These are phyloP conservation scores for Kodamaea nitidulidarum DNA, from an alignment of 805 yeast genomes.

Conservation along the genomic window DNA sequence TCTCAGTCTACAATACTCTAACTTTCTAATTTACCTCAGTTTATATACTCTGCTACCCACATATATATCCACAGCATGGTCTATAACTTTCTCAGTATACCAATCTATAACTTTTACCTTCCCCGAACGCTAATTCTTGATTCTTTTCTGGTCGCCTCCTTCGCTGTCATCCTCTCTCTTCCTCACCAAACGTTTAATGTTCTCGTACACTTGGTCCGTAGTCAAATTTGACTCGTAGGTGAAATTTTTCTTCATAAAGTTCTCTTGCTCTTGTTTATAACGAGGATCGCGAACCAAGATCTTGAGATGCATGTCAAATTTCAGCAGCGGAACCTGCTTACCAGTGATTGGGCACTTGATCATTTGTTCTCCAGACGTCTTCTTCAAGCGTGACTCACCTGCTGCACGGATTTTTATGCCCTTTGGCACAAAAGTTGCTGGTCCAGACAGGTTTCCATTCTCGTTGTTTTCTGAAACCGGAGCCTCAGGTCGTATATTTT, in stretches of 20 bases:
- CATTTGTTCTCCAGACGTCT: constrained; percentile 21
- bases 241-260: constrained; percentile 55
- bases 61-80: no score
- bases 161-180: constrained; percentile 11
- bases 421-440: constrained; percentile 21
- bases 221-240: constrained; percentile 44
- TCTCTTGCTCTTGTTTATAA: constrained; percentile 63
- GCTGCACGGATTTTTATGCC: constrained; percentile 68
- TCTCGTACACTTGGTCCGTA: constrained; percentile 57
- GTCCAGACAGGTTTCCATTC: constrained; percentile 12
- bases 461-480: no score
- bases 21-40: no score
- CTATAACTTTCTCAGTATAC: no score
- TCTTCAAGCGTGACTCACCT: constrained; percentile 59
- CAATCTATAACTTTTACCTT: neutral
- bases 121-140: neutral
- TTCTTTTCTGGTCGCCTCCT: constrained; percentile 5
- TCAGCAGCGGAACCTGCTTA: constrained; percentile 60
- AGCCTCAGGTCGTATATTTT: constrained; percentile 9
- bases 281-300: constrained; percentile 72
- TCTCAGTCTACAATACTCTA: no score
- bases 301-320: constrained; percentile 68
- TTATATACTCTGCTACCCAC: no score
- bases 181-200: constrained; percentile 40
- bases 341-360: constrained; percentile 81